A percentile compares a stretch with the other conserved stretches of the same genome.
Conservation (phyloP, 1,139 yeast species). For the Saccharomyces hybrid region DNA sequence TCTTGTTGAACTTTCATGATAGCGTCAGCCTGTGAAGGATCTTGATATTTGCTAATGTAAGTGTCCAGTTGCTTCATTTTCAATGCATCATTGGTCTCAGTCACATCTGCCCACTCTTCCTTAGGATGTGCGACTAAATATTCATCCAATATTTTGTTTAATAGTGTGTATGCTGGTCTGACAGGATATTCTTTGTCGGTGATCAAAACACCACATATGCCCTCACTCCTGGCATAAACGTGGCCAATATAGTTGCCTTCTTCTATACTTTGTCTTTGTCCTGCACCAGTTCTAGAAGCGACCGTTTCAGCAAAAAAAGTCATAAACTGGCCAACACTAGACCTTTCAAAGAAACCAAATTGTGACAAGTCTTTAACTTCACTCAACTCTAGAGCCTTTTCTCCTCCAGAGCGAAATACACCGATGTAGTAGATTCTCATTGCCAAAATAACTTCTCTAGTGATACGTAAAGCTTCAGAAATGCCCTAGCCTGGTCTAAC, state of each 20-base stretch:
- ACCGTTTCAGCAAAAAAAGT: constrained; percentile 89
- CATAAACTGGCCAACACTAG: constrained; percentile 80
- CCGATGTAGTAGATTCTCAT: constrained; percentile 94
- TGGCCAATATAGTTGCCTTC: constrained; percentile 89
- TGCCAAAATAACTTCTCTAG: constrained; percentile 1
- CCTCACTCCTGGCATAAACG: constrained; percentile 84
- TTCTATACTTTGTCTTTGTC: constrained; percentile 91
- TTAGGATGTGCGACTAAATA: constrained; percentile 78
- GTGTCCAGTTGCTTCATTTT: constrained; percentile 56
- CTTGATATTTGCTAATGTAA: constrained; percentile 81
- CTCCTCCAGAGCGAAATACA: constrained; percentile 51
- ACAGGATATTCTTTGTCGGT: constrained; percentile 95
- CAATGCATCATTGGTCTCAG: constrained; percentile 45
- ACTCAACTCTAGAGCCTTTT: constrained; percentile 66
- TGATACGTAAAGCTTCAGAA: not conserved
- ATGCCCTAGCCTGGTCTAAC: not conserved
- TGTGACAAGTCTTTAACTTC: constrained; percentile 76
- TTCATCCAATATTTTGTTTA: constrained; percentile 88
- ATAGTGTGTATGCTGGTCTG: constrained; percentile 90
- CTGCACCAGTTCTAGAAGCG: constrained; percentile 76
- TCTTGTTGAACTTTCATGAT: constrained; percentile 97
- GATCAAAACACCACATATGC: constrained; percentile 86
- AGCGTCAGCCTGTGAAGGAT: constrained; percentile 94
- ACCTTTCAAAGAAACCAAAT: constrained; percentile 82
- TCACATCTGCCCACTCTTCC: constrained; percentile 54